These are phyloP conservation scores for Boletellus ananiceps DNA, from an alignment of 768 basidiomycete genomes.

Conservation along the genomic window DNA sequence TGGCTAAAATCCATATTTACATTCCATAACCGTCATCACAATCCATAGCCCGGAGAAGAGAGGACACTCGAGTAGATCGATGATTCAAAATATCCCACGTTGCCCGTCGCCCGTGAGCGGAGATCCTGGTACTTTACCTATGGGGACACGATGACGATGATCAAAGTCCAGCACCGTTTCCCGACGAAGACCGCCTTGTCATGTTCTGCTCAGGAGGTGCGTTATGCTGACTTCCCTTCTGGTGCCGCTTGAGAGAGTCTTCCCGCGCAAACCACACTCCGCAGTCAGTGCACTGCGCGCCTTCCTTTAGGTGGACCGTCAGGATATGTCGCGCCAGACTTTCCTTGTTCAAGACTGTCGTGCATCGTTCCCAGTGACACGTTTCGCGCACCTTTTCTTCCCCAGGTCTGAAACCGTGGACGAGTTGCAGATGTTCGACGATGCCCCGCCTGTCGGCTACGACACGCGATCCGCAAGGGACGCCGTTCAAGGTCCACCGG, in stretches of 20 bases:
- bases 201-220: background rate
- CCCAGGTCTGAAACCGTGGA: slow-evolving; percentile 12
- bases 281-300: slow-evolving; percentile 13
- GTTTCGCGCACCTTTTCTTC: slow-evolving; percentile 12
- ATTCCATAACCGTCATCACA: too few relatives aligned
- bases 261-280: slow-evolving; percentile 23
- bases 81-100: too few relatives aligned
- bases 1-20: too few relatives aligned
- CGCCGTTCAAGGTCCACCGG: slow-evolving; percentile 10
- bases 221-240: slow-evolving; percentile 15
- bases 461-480: background rate
- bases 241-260: slow-evolving; percentile 28
- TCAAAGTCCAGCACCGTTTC: background rate
- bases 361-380: slow-evolving; percentile 22
- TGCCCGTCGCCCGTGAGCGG: too few relatives aligned
- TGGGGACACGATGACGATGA: too few relatives aligned
- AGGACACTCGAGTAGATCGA: too few relatives aligned
- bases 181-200: background rate
- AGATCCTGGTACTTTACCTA: too few relatives aligned
- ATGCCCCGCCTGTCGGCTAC: slow-evolving; percentile 13
- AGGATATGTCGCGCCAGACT: slow-evolving; percentile 26
- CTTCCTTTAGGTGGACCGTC: slow-evolving; percentile 22
- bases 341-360: slow-evolving; percentile 23
- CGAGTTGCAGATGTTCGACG: slow-evolving; percentile 12
- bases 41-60: too few relatives aligned